Percentiles rank a stretch among this genome's conserved stretches.
Conservation (phyloP, 2,329 filamentous ascomycete genomes). For the Fusarium mexicanum region DNA sequence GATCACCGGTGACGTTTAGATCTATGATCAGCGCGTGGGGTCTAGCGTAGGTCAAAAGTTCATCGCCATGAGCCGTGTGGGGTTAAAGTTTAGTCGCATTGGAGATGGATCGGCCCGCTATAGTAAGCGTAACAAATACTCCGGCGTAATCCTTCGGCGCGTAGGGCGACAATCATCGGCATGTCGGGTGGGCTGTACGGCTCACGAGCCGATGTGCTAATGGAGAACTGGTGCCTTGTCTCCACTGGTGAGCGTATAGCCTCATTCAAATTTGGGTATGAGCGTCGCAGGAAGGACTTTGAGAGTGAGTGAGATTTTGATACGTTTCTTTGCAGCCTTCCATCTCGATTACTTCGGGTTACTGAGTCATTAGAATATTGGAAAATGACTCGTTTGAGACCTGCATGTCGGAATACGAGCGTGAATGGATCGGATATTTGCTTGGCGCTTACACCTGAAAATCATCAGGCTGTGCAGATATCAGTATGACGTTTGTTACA, state of each 20-base stretch:
- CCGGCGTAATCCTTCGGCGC: background rate
- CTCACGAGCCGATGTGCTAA: background rate
- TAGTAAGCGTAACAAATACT: background rate
- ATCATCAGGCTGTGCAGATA: background rate
- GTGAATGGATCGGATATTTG: background rate
- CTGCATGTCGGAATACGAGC: rapidly evolving
- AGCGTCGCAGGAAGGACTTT: background rate
- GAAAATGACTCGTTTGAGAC: background rate
- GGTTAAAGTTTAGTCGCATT: background rate
- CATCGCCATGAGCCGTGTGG: background rate
- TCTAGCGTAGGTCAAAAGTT: background rate
- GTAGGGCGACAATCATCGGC: background rate
- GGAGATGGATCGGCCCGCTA: background rate
- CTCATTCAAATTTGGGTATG: background rate
- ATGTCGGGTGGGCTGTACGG: background rate
- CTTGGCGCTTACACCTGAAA: background rate
- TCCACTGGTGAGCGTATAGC: background rate
- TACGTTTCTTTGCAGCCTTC: background rate
- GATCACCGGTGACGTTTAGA: rapidly evolving
- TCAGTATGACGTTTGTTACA: background rate
- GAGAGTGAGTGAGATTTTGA: rapidly evolving
- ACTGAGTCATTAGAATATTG: rapidly evolving
- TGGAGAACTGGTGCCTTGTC: background rate
- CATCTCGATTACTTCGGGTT: background rate
- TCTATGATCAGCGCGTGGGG: background rate